These are phyloP conservation scores for Actinomucor elegans DNA, from an alignment of 371 early-diverging fungal genomes.

Conservation along the genomic window DNA sequence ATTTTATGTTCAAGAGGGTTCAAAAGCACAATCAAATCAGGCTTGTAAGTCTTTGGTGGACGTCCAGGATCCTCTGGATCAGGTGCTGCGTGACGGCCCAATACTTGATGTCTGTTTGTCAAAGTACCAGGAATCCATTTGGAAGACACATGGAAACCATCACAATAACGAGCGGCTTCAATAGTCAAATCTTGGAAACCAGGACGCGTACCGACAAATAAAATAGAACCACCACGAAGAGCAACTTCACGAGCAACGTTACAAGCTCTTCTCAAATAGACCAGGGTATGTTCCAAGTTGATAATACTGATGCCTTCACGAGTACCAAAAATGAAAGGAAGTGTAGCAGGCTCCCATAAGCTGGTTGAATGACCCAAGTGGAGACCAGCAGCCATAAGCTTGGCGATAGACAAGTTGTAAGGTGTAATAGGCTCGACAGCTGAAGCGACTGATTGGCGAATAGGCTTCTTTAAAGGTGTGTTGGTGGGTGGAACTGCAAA, in stretches of 20 bases:
- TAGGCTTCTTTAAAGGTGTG: slow-evolving; percentile 30
- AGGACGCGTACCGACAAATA: slow-evolving; percentile 89
- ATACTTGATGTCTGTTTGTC: slow-evolving; percentile 81
- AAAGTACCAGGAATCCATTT: slow-evolving; percentile 91
- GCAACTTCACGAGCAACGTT: slow-evolving; percentile 77
- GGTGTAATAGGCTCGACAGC: slow-evolving; percentile 34
- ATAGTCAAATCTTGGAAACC: slow-evolving; percentile 67
- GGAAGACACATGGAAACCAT: slow-evolving; percentile 78
- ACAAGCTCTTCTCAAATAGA: slow-evolving; percentile 84
- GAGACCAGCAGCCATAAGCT: slow-evolving; percentile 83
- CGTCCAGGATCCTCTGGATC: slow-evolving; percentile 56
- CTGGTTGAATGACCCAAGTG: slow-evolving; percentile 89
- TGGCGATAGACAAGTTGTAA: slow-evolving; percentile 63
- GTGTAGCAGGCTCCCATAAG: slow-evolving; percentile 80
- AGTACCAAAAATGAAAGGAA: slow-evolving; percentile 88
- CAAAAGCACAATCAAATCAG: slow-evolving; percentile 87
- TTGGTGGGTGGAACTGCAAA: slow-evolving; percentile 16
- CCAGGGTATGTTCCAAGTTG: slow-evolving; percentile 92
- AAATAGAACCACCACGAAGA: slow-evolving; percentile 77
- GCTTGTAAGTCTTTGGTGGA: slow-evolving; percentile 66
- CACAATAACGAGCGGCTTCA: slow-evolving; percentile 78
- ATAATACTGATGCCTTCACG: slow-evolving; percentile 93
- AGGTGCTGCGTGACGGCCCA: slow-evolving; percentile 63
- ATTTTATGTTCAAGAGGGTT: slow-evolving; percentile 82
- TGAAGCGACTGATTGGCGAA: slow-evolving; percentile 33